phyloP scores from a whole-genome alignment of 192 early-diverging fungal genomes.

The Chytriomyces confervae region DNA sequence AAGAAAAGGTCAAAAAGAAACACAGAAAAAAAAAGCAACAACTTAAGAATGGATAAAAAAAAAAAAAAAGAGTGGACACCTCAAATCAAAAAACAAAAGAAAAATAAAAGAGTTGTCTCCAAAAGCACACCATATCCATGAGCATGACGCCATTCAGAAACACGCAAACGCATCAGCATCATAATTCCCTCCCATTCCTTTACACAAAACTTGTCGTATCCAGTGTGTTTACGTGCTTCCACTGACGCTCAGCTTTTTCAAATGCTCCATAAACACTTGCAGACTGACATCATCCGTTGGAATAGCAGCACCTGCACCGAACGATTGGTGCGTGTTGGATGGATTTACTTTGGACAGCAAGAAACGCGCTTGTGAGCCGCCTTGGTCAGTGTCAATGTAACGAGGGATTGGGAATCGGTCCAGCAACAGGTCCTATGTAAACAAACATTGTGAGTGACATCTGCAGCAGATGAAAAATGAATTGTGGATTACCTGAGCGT shows the following conservation, averaged over 20 bases:
- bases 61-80: background rate
- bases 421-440: constrained; percentile 76
- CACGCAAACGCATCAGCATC: too few relatives aligned
- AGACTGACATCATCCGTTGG: constrained; percentile 98
- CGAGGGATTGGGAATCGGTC: constrained; percentile 98
- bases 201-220: background rate
- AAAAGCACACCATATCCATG: too few relatives aligned
- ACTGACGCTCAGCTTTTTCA: constrained; percentile 77
- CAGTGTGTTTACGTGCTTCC: constrained; percentile 39
- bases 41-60: too few relatives aligned
- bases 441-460: constrained; percentile 26
- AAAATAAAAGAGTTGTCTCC: background rate
- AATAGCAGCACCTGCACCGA: constrained; percentile 78
- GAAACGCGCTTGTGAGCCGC: constrained; percentile 98
- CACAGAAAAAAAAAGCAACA: too few relatives aligned
- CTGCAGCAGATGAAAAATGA: constrained; percentile 6
- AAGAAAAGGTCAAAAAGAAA: too few relatives aligned
- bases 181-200: too few relatives aligned
- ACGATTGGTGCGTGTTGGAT: constrained; percentile 87
- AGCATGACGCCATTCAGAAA: too few relatives aligned
- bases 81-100: background rate
- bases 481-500: constrained; percentile 65
- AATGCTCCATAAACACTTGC: constrained; percentile 96
- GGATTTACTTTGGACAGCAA: constrained; percentile 97
- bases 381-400: constrained; percentile 96